A percentile compares a stretch with the other conserved stretches of the same genome.
phyloP scores from a whole-genome alignment of 495 filamentous ascomycete genomes.

The Aspergillus saccharolyticus region DNA sequence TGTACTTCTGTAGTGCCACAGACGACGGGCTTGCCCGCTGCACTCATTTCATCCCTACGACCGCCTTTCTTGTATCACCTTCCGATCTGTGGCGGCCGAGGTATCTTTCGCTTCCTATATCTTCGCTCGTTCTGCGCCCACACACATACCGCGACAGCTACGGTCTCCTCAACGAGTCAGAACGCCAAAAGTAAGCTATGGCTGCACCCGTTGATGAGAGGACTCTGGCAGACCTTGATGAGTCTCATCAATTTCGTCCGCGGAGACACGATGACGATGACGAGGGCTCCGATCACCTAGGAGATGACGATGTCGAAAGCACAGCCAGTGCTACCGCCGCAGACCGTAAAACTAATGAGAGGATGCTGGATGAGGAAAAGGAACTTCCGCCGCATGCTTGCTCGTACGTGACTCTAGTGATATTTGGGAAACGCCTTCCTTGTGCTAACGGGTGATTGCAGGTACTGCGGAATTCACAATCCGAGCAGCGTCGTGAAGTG shows the following conservation, averaged over 20 bases:
- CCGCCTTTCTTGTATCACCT: constrained; percentile 5
- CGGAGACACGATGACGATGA: constrained; percentile 80
- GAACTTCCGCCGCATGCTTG: constrained; percentile 94
- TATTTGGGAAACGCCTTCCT: not conserved
- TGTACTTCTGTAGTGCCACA: constrained; percentile 8
- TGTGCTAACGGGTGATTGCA: constrained; percentile 30
- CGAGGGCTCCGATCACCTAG: constrained; percentile 59
- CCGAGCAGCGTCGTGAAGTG: constrained; percentile 94
- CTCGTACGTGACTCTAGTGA: constrained; percentile 60
- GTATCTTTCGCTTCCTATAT: constrained; percentile 5
- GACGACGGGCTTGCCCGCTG: constrained; percentile 27
- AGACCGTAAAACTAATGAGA: constrained; percentile 59
- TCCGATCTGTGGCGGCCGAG: constrained; percentile 11
- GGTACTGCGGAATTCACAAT: constrained; percentile 97
- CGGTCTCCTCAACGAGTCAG: constrained; percentile 18
- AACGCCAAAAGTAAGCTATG: constrained; percentile 66
- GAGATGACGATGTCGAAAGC: constrained; percentile 90
- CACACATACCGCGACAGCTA: not conserved
- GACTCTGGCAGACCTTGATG: constrained; percentile 66
- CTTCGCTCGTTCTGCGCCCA: constrained; percentile 3
- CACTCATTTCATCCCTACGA: constrained; percentile 24
- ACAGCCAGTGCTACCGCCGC: constrained; percentile 79
- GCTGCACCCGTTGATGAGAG: constrained; percentile 61
- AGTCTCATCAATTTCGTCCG: constrained; percentile 60
- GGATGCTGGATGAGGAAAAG: constrained; percentile 74